Percentiles rank a stretch among this genome's conserved stretches.
Conservation (phyloP, 306 rosid species). For the Inga laurina region DNA sequence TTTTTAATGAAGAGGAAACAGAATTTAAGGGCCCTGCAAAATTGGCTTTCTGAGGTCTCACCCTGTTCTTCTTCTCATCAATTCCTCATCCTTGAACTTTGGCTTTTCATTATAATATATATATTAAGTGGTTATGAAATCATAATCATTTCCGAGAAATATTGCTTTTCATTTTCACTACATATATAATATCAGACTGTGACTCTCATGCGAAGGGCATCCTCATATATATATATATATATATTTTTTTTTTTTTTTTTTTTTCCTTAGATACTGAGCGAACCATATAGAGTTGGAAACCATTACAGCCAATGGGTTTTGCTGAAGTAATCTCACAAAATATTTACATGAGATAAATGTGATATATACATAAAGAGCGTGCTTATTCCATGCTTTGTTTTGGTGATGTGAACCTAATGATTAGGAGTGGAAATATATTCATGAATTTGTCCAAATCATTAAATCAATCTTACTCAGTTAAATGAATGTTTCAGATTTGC, state of each 20-base stretch:
- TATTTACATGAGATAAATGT: background rate
- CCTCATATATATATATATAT: background rate
- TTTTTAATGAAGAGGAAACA: slow-evolving; percentile 27
- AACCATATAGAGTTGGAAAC: background rate
- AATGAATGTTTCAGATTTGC: background rate
- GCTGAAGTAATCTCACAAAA: slow-evolving; percentile 21
- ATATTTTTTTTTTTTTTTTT: slow-evolving; percentile 28
- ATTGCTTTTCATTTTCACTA: slow-evolving; percentile 38
- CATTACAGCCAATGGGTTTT: slow-evolving; percentile 12
- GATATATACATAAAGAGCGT: background rate
- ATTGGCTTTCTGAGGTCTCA: slow-evolving; percentile 28
- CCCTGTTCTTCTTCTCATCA: slow-evolving; percentile 30
- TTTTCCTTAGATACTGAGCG: background rate
- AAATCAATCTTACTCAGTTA: background rate
- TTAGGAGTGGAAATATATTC: background rate
- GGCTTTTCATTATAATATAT: slow-evolving; percentile 52
- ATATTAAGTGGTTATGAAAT: slow-evolving; percentile 32
- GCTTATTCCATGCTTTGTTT: background rate
- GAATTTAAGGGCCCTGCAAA: background rate
- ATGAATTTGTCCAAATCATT: background rate
- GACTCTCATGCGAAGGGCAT: slow-evolving; percentile 38
- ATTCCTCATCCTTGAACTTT: slow-evolving; percentile 49
- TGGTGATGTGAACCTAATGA: background rate
- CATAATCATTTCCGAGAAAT: slow-evolving; percentile 38
- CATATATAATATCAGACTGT: slow-evolving; percentile 33